Evolutionary conservation across 495 filamentous ascomycete species (phyloP).

Genomic region (Melanomma pulvis-pyrius): DNA sequence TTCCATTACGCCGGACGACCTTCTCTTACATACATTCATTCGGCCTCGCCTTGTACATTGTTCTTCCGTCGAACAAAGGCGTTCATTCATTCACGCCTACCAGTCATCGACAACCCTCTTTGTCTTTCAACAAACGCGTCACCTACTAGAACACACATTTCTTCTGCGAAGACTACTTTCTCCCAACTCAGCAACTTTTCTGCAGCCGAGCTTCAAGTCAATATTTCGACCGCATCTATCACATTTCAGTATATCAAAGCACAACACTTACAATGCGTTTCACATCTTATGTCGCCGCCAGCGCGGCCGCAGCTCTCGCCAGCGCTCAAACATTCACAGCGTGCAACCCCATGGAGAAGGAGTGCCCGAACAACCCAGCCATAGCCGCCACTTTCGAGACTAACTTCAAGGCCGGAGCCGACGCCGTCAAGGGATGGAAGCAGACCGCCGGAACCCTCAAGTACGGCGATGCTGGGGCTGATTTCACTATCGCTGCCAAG

Average conservation of each 20-base stretch:
- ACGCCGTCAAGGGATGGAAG: conserved; percentile 60
- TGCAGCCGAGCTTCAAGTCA: neutral
- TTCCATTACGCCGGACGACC: conserved; percentile 3
- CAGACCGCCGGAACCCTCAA: conserved; percentile 60
- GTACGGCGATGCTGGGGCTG: conserved; percentile 61
- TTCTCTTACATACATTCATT: conserved; percentile 26
- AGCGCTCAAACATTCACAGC: conserved; percentile 65
- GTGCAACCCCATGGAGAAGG: conserved; percentile 67
- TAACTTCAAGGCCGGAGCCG: conserved; percentile 67
- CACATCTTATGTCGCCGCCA: conserved; percentile 5
- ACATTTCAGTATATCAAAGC: conserved; percentile 7
- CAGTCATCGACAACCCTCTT: neutral
- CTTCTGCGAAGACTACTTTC: conserved; percentile 19
- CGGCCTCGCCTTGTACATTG: neutral
- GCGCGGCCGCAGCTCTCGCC: conserved; percentile 33
- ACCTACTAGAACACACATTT: neutral
- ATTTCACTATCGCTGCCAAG: conserved; percentile 70
- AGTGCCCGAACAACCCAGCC: conserved; percentile 67
- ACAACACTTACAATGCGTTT: conserved; percentile 27
- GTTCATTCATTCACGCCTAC: neutral
- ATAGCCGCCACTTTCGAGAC: conserved; percentile 59
- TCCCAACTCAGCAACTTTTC: neutral
- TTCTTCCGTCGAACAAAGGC: neutral
- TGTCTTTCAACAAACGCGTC: neutral
- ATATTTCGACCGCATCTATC: neutral